Base-by-base conservation (phyloP, 768 basidiomycete species). In the Termitomyces sp. region DNA sequence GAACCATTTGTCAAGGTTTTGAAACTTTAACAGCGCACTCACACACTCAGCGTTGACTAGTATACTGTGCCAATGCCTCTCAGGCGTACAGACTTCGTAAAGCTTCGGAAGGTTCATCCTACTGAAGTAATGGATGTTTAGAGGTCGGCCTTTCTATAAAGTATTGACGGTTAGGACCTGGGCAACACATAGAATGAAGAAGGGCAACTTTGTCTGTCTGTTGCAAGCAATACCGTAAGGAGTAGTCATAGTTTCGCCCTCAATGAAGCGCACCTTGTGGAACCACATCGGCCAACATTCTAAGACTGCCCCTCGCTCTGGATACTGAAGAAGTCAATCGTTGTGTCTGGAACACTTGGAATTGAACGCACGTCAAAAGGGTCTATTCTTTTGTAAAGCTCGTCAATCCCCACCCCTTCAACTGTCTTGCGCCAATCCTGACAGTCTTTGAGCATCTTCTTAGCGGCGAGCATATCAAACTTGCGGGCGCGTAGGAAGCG, bases 241-340 rank as follows among this genome's bases (percentile, higher is more conserved):
- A 18, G 27, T 42, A 6, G 30, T 34, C 34, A 16, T 31, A 13
- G 12, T 50, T 31, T 27, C 31, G 45, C 12, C 9, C n/a, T 33
- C 13, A 7, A 20, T 30, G 34, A 31, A 39, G 62, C 79, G 33
- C 53, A 83, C 87, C 75, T 89, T 90, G 70, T 91, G 89, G 64
- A 88, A 90, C 75, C 81, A 89, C 76, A 90, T 81, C 3, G 88
- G 88, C 89, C 89, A 91, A 61, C 81, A 84, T 54, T 87, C 82
- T 62, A 89, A 89, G 7, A 91, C 82, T 1, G 80, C 78, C 54
- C 83, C 78, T 46, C 89, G 82, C 62, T 84, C 86, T 1, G 87
- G 87, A 65, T 85, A 91, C 89, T 91, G 20, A 20, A n/a, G 24
- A 37, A 9, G 53, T 55, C 18, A 15, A 31, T 30, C 34, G 33